phyloP scores from a whole-genome alignment of 352 stramenopile genomes.

The Aphanomyces stellatus region DNA sequence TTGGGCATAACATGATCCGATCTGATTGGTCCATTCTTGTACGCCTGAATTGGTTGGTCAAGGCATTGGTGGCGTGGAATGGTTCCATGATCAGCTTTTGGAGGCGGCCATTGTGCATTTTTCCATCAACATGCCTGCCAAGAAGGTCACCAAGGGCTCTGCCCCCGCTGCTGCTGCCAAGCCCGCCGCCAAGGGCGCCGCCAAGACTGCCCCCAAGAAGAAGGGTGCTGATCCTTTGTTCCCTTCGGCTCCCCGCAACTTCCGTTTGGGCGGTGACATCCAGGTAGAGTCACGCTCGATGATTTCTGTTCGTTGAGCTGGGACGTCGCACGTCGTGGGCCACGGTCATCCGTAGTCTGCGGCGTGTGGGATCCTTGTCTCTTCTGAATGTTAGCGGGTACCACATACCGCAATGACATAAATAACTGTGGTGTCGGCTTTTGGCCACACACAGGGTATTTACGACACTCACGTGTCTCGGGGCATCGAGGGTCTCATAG shows the following conservation, averaged over 20 bases:
- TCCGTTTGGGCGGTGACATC: slow-evolving; percentile 94
- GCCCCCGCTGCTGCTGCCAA: slow-evolving; percentile 54
- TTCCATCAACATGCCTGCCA: slow-evolving; percentile 43
- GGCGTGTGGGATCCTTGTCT: slow-evolving; percentile 16
- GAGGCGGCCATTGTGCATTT: slow-evolving; percentile 21
- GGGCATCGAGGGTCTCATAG: slow-evolving; percentile 4
- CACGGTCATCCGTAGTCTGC: not conserved
- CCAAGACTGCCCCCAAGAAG: slow-evolving; percentile 72
- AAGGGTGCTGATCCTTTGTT: slow-evolving; percentile 89
- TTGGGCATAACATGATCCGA: not conserved
- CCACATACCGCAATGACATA: slow-evolving; percentile 89
- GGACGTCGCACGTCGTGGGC: not conserved
- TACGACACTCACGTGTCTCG: not conserved
- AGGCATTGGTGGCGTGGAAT: too few relatives aligned
- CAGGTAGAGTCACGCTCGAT: slow-evolving; percentile 59
- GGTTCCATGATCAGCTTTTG: too few relatives aligned
- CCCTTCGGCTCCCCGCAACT: slow-evolving; percentile 88
- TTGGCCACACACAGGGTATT: slow-evolving; percentile 17
- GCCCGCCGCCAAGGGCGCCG: slow-evolving; percentile 42
- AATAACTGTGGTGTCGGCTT: slow-evolving; percentile 74
- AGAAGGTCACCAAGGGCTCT: slow-evolving; percentile 78
- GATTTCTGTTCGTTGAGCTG: not conserved
- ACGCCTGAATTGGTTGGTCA: not conserved
- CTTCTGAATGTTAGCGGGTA: slow-evolving; percentile 55
- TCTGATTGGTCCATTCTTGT: not conserved